Percentiles rank a stretch among this genome's conserved stretches.
phyloP scores from a whole-genome alignment of 1,284 basidiomycete genomes.

The Pyrrhoderma noxium region DNA sequence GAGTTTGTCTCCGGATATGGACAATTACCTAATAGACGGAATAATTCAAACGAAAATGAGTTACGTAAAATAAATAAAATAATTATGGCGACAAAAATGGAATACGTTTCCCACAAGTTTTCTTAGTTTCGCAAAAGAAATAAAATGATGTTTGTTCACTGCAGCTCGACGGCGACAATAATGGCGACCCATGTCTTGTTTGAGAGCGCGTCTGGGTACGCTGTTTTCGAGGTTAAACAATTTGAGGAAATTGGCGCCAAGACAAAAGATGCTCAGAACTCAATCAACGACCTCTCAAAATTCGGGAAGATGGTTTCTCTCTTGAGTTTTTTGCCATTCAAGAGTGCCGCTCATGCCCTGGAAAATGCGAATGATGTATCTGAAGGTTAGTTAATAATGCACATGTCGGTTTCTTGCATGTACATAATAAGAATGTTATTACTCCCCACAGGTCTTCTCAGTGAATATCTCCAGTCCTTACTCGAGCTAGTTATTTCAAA shows the following conservation, averaged over 20 bases:
- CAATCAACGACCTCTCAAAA: constrained; percentile 81
- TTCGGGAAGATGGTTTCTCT: constrained; percentile 94
- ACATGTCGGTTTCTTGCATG: no score
- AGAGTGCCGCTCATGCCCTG: constrained; percentile 90
- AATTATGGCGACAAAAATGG: no score
- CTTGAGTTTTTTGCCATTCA: constrained; percentile 92
- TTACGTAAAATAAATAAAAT: no score
- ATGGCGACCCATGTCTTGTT: constrained; percentile 89
- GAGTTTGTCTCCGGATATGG: no score
- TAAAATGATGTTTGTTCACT: no score
- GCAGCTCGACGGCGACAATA: constrained; percentile 15
- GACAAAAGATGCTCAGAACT: constrained; percentile 78
- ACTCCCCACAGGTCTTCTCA: constrained; percentile 62
- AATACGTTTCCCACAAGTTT: no score
- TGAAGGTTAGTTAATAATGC: constrained; percentile 84
- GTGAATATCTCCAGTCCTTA: constrained; percentile 80
- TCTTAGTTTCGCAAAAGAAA: no score
- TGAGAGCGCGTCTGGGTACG: constrained; percentile 94
- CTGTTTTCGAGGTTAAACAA: constrained; percentile 86
- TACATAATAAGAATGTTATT: no score
- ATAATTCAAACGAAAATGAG: no score
- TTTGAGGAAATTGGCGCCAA: constrained; percentile 87
- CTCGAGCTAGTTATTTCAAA: constrained; percentile 86
- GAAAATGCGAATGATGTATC: constrained; percentile 97
- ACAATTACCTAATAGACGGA: no score